Percentiles rank a stretch among this genome's conserved stretches.
Conservation (phyloP, 306 rosid species). For the Citrullus amarus region DNA sequence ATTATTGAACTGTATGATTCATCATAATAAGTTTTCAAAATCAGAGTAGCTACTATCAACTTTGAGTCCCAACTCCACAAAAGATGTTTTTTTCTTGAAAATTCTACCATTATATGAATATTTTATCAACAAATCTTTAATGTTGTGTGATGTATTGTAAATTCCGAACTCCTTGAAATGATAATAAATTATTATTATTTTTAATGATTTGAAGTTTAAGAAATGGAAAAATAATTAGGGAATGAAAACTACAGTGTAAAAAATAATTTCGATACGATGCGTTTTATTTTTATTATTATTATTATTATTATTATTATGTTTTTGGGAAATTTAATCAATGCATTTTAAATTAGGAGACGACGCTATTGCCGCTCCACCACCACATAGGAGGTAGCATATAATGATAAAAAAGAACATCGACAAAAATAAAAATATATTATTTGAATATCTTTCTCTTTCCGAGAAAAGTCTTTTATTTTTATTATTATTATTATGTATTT, state of each 20-base stretch:
- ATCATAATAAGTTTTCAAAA: too few species aligned
- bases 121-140: too few species aligned
- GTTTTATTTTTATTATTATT: too few species aligned
- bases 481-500: not conserved
- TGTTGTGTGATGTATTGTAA: too few species aligned
- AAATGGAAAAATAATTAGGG: not conserved
- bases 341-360: not conserved
- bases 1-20: too few species aligned
- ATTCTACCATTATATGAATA: too few species aligned
- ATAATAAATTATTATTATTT: not conserved
- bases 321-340: not conserved
- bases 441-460: not conserved
- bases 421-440: not conserved
- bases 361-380: not conserved
- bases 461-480: slow-evolving; percentile 3
- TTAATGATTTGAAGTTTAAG: not conserved
- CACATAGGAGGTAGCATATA: not conserved
- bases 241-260: not conserved
- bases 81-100: too few species aligned
- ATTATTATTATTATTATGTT: not conserved
- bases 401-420: not conserved
- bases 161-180: not conserved
- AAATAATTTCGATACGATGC: not conserved
- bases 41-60: too few species aligned
- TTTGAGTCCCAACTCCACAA: too few species aligned